Conservation (phyloP, 306 rosid genomes). For the Hippophae rhamnoides region DNA sequence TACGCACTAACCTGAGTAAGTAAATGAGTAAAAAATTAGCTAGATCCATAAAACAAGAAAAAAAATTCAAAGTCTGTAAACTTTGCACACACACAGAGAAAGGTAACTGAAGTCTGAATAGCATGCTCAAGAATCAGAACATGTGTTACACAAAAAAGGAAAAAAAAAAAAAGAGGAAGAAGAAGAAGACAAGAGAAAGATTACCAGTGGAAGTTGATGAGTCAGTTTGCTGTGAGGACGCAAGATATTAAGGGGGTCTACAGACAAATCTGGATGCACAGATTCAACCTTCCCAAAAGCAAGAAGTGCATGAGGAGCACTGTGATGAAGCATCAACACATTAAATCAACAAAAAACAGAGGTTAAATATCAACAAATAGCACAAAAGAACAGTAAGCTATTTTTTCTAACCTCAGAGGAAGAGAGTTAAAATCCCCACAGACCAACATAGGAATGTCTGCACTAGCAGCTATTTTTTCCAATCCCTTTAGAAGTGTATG, state of each 20-base stretch:
- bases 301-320: conserved; percentile 93
- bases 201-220: conserved; percentile 94
- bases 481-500: conserved; percentile 93
- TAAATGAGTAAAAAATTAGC: background rate
- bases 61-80: too few relatives aligned
- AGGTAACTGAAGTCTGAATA: too few relatives aligned
- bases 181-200: conserved; percentile 9
- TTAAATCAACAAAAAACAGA: conserved; percentile 16
- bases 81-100: background rate
- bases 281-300: conserved; percentile 93
- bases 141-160: background rate
- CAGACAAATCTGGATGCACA: conserved; percentile 68
- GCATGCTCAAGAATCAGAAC: too few relatives aligned
- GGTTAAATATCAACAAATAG: conserved; percentile 6
- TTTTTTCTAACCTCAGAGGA: conserved; percentile 73
- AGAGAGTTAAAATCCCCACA: conserved; percentile 94
- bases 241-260: conserved; percentile 83
- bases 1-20: conserved; percentile 80
- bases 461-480: conserved; percentile 92
- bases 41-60: too few relatives aligned
- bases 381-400: background rate
- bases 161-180: conserved; percentile 5
- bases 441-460: conserved; percentile 97
- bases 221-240: conserved; percentile 86
- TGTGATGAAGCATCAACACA: conserved; percentile 34